Percentiles rank a stretch among this genome's conserved stretches.
These are phyloP conservation scores for Phyllosticta citribraziliensis DNA, from an alignment of 2,329 filamentous ascomycete genomes.

Conservation along the genomic window DNA sequence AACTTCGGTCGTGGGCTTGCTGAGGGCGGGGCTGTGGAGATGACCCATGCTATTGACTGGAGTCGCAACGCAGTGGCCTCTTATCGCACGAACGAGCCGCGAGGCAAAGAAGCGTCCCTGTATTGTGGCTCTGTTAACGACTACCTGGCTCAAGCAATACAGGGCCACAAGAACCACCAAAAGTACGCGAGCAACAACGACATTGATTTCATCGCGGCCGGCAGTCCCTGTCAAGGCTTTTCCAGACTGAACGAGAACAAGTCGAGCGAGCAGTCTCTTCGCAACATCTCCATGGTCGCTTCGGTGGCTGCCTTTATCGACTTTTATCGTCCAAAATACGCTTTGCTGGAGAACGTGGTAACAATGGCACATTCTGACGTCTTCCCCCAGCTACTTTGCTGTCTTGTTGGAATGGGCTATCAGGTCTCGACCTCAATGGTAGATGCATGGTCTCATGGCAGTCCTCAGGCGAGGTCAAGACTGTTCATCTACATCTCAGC, in stretches of 20 bases:
- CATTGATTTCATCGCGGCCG: slow-evolving; percentile 60
- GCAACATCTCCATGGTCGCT: slow-evolving; percentile 68
- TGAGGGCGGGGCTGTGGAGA: slow-evolving; percentile 56
- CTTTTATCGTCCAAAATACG: slow-evolving; percentile 64
- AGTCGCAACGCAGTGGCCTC: slow-evolving; percentile 56
- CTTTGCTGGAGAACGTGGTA: slow-evolving; percentile 67
- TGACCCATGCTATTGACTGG: slow-evolving; percentile 60
- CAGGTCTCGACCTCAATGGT: slow-evolving; percentile 59
- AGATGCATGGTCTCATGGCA: slow-evolving; percentile 61
- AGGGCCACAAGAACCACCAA: slow-evolving; percentile 35
- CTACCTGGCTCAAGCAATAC: slow-evolving; percentile 47
- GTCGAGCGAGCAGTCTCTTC: slow-evolving; percentile 45
- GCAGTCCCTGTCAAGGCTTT: slow-evolving; percentile 71
- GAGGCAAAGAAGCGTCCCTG: slow-evolving; percentile 37
- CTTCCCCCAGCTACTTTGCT: slow-evolving; percentile 62
- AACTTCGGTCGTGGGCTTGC: slow-evolving; percentile 69
- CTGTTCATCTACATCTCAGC: slow-evolving; percentile 65
- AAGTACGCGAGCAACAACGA: slow-evolving; percentile 50
- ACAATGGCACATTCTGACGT: slow-evolving; percentile 59
- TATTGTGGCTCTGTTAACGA: slow-evolving; percentile 67
- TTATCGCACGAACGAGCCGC: slow-evolving; percentile 56
- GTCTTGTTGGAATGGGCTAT: slow-evolving; percentile 67
- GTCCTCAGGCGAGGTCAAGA: slow-evolving; percentile 54
- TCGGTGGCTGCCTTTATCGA: slow-evolving; percentile 68
- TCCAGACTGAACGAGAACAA: slow-evolving; percentile 53